phyloP scores from a whole-genome alignment of 306 rosid species.

The Malus sylvestris region DNA sequence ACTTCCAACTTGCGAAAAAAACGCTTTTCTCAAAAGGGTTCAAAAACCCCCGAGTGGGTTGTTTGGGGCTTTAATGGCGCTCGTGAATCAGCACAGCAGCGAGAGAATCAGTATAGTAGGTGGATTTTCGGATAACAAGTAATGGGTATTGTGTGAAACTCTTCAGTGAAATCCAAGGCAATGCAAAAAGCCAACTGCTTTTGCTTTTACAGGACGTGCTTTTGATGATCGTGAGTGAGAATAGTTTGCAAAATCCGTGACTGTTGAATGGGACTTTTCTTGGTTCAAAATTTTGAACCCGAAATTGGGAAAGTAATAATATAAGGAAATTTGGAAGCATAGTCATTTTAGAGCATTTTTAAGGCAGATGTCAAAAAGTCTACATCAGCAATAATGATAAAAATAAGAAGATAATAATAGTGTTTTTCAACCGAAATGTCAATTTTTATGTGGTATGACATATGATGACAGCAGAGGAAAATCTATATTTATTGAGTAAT shows the following conservation, averaged over 20 bases:
- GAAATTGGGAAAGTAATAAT: background rate
- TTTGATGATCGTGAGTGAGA: conserved; percentile 11
- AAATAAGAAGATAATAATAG: too few relatives aligned
- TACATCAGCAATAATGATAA: too few relatives aligned
- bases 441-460: too few relatives aligned
- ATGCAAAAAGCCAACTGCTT: conserved; percentile 11
- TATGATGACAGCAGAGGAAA: too few relatives aligned
- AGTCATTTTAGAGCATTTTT: too few relatives aligned
- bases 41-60: conserved; percentile 8
- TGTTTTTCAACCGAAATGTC: too few relatives aligned
- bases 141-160: conserved; percentile 33
- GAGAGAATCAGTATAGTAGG: background rate
- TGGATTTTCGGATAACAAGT: background rate
- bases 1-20: conserved; percentile 9
- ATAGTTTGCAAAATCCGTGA: conserved; percentile 46
- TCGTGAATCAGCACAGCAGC: conserved; percentile 1
- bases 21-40: conserved; percentile 1
- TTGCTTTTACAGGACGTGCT: conserved; percentile 2
- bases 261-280: conserved; percentile 27
- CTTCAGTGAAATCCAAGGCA: conserved; percentile 23
- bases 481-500: too few relatives aligned
- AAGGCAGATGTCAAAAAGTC: too few relatives aligned
- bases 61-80: conserved; percentile 1
- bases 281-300: background rate
- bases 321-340: too few relatives aligned